Evolutionary conservation across 2,329 filamentous ascomycete genomes (phyloP).

Genomic region (Aspergillus aculeatinus): DNA sequence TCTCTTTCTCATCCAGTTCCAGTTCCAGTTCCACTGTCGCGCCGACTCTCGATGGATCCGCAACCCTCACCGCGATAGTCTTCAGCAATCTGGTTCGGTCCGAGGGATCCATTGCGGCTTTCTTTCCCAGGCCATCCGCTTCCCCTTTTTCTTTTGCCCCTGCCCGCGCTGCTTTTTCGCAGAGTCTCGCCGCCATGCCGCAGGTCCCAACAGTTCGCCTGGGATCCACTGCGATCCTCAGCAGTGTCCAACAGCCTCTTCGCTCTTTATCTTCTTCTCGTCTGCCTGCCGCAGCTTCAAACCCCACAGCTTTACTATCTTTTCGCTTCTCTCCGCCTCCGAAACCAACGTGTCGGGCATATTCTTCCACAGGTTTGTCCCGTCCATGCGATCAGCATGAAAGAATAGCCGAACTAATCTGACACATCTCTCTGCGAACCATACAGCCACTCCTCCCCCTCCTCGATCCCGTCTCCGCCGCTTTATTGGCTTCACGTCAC

Average conservation of each 20-base stretch:
- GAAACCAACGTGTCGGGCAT: background rate
- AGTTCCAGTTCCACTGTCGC: too few species aligned
- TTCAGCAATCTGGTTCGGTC: background rate
- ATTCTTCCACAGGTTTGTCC: slow-evolving; percentile 6
- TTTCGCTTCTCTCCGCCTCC: background rate
- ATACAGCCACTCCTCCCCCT: slow-evolving; percentile 17
- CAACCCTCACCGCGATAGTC: background rate
- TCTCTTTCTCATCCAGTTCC: too few species aligned
- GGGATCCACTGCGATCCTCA: slow-evolving; percentile 2
- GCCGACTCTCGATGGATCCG: background rate
- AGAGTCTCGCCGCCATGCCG: slow-evolving; percentile 4
- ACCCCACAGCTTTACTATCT: background rate
- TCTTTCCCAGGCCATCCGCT: background rate
- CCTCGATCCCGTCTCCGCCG: slow-evolving; percentile 33
- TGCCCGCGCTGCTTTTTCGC: background rate
- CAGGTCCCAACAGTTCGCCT: slow-evolving; percentile 1
- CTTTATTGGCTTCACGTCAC: slow-evolving; percentile 36
- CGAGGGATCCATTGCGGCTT: background rate
- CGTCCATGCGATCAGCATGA: background rate
- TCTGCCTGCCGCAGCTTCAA: background rate
- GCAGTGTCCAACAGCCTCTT: slow-evolving; percentile 1
- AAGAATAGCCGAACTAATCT: background rate
- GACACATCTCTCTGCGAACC: background rate
- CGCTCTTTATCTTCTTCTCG: slow-evolving; percentile 5
- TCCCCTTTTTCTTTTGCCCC: background rate